Percentiles rank a stretch among this genome's conserved stretches.
Conservation (phyloP, 176 grass and related monocot species). For the Tuctoria greenei region DNA sequence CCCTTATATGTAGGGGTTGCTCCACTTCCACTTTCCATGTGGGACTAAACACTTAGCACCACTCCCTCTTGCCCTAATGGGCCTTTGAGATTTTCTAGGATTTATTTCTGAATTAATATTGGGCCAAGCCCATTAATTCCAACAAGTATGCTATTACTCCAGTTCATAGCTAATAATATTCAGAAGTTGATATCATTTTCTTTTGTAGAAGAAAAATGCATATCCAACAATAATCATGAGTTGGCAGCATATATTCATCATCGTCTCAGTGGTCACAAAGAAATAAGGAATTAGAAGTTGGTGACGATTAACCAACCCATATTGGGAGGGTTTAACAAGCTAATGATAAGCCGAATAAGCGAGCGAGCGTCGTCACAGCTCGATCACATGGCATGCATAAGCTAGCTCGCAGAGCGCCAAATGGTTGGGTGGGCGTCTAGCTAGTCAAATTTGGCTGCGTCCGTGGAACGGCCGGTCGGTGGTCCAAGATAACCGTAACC, state of each 20-base stretch:
- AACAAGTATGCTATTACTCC: background rate
- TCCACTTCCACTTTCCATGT: no score
- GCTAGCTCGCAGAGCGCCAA: conserved; percentile 31
- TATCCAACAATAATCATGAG: background rate
- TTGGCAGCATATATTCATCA: conserved; percentile 46
- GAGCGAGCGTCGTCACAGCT: conserved; percentile 43
- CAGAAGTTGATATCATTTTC: background rate
- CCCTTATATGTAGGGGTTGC: no score
- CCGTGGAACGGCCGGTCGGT: conserved; percentile 36
- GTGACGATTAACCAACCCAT: background rate
- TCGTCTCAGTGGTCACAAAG: conserved; percentile 47
- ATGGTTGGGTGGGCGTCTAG: conserved; percentile 27
- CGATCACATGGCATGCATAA: conserved; percentile 56
- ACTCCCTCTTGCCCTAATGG: no score
- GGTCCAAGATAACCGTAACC: conserved; percentile 38
- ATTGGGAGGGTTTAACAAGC: background rate
- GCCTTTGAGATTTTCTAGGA: no score
- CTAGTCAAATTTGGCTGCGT: conserved; percentile 54
- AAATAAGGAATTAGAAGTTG: conserved; percentile 29
- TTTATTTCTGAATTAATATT: no score
- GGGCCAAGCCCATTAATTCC: no score
- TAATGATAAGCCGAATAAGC: background rate
- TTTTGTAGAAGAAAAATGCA: background rate
- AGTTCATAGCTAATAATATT: background rate
- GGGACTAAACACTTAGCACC: no score